Conservation (phyloP, 148 eudicot genomes). For the Cornus kousa region DNA sequence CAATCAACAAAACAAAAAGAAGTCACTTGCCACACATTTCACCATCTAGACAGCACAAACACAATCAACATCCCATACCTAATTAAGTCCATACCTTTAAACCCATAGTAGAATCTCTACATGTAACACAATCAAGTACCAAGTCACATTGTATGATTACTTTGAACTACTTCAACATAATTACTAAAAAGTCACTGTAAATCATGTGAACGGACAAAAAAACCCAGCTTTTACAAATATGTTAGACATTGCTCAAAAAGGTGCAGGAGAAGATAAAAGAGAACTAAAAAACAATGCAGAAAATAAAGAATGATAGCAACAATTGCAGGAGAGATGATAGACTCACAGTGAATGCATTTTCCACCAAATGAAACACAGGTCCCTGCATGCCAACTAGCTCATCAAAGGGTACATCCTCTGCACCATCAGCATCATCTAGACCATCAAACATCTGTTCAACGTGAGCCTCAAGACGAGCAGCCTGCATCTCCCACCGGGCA, state of each 20-base stretch:
- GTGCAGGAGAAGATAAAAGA: background rate
- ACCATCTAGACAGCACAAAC: background rate
- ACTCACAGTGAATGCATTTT: constrained; percentile 93
- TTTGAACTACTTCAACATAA: background rate
- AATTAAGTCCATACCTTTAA: background rate
- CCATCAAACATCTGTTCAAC: constrained; percentile 99
- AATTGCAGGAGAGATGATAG: background rate
- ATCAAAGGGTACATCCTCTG: constrained; percentile 98
- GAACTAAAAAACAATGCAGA: background rate
- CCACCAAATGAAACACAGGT: constrained; percentile 93
- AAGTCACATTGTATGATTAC: background rate
- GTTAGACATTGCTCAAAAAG: background rate
- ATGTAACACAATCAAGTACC: background rate
- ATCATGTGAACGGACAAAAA: too few relatives aligned
- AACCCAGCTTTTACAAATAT: background rate
- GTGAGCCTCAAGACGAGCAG: constrained; percentile 98
- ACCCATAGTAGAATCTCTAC: background rate
- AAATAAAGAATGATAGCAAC: background rate
- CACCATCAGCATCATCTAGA: constrained; percentile 95
- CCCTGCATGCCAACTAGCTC: constrained; percentile 99
- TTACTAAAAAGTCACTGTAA: background rate
- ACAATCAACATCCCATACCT: background rate
- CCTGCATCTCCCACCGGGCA: constrained; percentile 97
- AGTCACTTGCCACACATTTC: background rate
- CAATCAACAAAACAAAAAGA: too few relatives aligned